Base-by-base conservation (phyloP, 768 basidiomycete species). In the Leccinum boreale region DNA sequence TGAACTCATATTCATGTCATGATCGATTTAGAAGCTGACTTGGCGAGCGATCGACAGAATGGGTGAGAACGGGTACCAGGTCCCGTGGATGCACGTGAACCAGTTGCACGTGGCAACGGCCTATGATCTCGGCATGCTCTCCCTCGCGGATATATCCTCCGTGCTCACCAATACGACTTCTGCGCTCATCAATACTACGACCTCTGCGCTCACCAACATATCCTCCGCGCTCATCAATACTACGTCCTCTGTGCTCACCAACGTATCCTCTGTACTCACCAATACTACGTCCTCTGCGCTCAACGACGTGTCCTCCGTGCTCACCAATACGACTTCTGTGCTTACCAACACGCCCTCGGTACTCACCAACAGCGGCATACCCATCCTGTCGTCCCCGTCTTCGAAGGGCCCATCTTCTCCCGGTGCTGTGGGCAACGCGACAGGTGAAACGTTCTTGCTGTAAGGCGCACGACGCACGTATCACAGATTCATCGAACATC, bases 51-150 rank as follows among this genome's bases (percentile, higher is more conserved):
- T n/a, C 3, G 31, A 45, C 52, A 77, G 73, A 46, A 73, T 84
- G 11, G 85, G 80, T 4, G 62, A 72, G 14, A 78, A 79, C 19
- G 85, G 86, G 17, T 89, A 89, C 63, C 73, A 75, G 57, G 68
- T 88, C 45, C 87, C 87, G 11, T 89, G 85, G 85, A 69, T 89
- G 59, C 78, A 86, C 52, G 74, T 88, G 51, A 68, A 74, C 33
- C 85, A 87, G 67, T 71, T 69, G 42, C 62, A 67, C 47, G 85
- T 87, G 7, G 78, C 83, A 14, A 83, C 85, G 29, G 59, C 66
- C 9, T 89, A 87, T 60, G 53, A 63, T 24, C 19, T 61, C 24
- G 61, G 57, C 29, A 15, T 44, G 9, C 21, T 66, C 21, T 69
- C 64, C 23, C 47, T 62, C 1, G 56, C 10, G 15, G 70, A 71